These are phyloP conservation scores for Trifolium repens DNA, from an alignment of 306 rosid species.

Conservation along the genomic window DNA sequence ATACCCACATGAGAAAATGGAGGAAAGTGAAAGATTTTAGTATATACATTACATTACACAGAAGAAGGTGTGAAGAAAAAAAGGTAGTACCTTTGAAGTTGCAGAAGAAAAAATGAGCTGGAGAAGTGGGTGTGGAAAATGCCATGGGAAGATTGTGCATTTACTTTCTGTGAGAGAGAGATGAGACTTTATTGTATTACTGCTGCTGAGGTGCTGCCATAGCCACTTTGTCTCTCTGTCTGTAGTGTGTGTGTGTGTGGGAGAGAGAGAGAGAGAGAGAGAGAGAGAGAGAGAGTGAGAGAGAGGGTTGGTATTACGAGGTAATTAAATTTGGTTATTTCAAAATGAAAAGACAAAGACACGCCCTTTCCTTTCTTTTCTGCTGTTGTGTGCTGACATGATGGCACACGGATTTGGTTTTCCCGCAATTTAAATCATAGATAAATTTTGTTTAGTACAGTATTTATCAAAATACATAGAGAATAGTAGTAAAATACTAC, in stretches of 20 bases:
- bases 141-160: constrained; percentile 42
- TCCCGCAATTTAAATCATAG: background rate
- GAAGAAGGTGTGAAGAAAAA: constrained; percentile 28
- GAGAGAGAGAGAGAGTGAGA: constrained; percentile 20
- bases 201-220: background rate
- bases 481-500: too few species aligned
- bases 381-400: constrained; percentile 15
- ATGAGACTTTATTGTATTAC: background rate
- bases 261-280: background rate
- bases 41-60: background rate
- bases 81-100: constrained; percentile 40
- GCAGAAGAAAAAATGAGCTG: constrained; percentile 39
- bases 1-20: constrained; percentile 7
- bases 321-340: constrained; percentile 41
- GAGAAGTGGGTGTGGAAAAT: constrained; percentile 41
- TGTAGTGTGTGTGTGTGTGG: too few species aligned
- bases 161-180: background rate
- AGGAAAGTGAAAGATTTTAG: background rate
- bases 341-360: constrained; percentile 43
- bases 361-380: background rate
- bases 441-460: too few species aligned
- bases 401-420: background rate
- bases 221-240: background rate
- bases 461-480: too few species aligned
- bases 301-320: constrained; percentile 42